Base-by-base conservation (phyloP, 139 green algal genomes). In the Gonium pectorale region DNA sequence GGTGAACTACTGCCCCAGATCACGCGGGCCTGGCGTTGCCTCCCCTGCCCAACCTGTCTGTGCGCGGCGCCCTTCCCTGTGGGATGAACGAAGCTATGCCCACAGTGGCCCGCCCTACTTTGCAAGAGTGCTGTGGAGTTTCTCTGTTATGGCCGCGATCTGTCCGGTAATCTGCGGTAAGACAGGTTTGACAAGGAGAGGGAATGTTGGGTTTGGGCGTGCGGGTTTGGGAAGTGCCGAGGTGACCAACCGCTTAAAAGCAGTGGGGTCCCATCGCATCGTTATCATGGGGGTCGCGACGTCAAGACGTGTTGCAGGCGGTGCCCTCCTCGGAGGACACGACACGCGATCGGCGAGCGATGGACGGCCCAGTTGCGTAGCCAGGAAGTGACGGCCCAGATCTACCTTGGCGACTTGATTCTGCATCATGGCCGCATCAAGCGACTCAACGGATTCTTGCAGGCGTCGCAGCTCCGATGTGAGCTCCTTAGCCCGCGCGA, bases 381-480 rank as follows among this genome's bases (percentile, higher is more conserved):
- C 13, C 15, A 59, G 17, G 15, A 13, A 13, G 15, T 17, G 17
- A 13, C 6, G 24, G 6, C 19, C 67, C 8, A 37, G 5, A 31
- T 74, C 26, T 22, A 92, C 86, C 89, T 90, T 89, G n/a, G 38
- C 9, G 24, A 92, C 86, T 19, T 89, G 88, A 0, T 90, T 72
- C 63, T 89, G 83, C 33, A 92, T 33, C 11, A 85, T 26, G 1
- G 40, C 64, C 3, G 86, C 80, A 35, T 92, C 79, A 5, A 92
- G 82, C 22, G 60, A 73, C 40, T 92, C 82, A 3, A 92, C 86
- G 8, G 86, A 73, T 38, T 85, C 84, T 41, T 90, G 82, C 9
- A 91, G 63, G 7, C 62, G 62, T 40, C 79, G 62, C 51, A 91
- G 79, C 75, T 91, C 78, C 3, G 24, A 26, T 13, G 78, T 89